A percentile compares a stretch with the other conserved stretches of the same genome.
Conservation (phyloP, 2,329 filamentous ascomycete species). For the Aspergillus sp. region DNA sequence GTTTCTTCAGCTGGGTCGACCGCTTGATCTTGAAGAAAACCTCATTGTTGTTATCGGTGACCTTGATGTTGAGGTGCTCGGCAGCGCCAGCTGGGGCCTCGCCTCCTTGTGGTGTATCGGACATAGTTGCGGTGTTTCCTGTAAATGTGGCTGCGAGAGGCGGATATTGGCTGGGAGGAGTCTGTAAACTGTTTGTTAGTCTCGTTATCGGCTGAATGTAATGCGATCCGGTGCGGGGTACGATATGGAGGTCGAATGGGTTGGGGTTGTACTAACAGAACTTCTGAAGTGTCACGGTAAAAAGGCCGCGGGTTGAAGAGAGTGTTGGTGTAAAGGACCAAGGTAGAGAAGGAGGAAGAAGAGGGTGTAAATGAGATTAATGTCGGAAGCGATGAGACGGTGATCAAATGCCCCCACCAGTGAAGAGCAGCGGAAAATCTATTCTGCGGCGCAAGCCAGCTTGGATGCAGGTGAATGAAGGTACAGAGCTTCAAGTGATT, state of each 20-base stretch:
- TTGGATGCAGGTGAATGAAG: background rate
- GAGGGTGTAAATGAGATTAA: conserved; percentile 10
- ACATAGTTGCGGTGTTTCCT: conserved; percentile 24
- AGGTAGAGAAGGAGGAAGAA: conserved; percentile 15
- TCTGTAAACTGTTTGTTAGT: background rate
- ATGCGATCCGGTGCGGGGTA: conserved; percentile 11
- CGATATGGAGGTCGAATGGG: background rate
- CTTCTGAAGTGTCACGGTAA: background rate
- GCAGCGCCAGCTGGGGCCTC: conserved; percentile 43
- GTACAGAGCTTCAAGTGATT: background rate
- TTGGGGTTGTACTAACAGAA: conserved; percentile 2
- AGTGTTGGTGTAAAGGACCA: background rate
- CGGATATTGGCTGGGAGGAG: background rate
- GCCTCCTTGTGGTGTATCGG: conserved; percentile 27
- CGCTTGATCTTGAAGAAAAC: conserved; percentile 99
- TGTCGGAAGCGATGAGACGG: conserved; percentile 18
- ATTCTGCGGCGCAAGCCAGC: conserved; percentile 33
- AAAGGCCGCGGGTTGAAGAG: background rate
- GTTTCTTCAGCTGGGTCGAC: conserved; percentile 90
- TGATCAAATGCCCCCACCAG: conserved; percentile 29
- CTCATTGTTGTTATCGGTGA: conserved; percentile 98
- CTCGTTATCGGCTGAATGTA: background rate
- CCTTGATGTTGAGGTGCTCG: conserved; percentile 98
- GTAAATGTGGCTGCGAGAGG: background rate
- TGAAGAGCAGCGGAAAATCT: conserved; percentile 37